Evolutionary conservation across 2,329 filamentous ascomycete genomes (phyloP), one percentile per base, ranked within the genome.

Genomic region (Colletotrichum musicola): DNA sequence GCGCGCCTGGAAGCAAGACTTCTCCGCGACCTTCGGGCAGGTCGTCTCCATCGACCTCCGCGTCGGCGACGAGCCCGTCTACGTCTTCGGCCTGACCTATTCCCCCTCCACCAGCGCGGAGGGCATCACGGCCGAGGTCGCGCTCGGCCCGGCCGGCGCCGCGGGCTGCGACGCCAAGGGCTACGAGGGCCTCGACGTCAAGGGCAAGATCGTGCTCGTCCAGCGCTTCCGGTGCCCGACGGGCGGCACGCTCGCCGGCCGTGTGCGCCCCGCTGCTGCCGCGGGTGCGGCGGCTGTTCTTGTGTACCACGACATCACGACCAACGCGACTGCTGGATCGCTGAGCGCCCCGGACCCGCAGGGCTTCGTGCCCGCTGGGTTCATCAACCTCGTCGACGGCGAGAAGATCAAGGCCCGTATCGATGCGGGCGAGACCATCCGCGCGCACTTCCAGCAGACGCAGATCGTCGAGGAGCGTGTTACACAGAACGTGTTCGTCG

Each of bases 1-100:
- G 7, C 76, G 75, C 25, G 76, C 76, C 25, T 86, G 83, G 81
- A 82, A 81, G 47, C 84, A 86, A 59, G 80, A 85, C 62, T 86
- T 87, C 69, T 79, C 82, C 0, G 83, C 83, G 4, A 69, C 49
- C 14, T 71, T 71, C 30, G 70, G 70, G 13, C 61, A 71, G 16
- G 68, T 71, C 57, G 42, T 46, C 27, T 69, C 68, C 1, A 71
- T 71, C 61, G 51, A 60, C 42, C 44, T 71, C 9, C 25, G 53
- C 6, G 46, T 79, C 1, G 77, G 69, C 18, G 73, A 70, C 13
- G 73, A 77, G 44, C 58, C 71, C 0, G 74, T 74, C 46, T 74
- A 76, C 14, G 75, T 77, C 20, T 74, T 78, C 3, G 77, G 74
- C 30, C 74, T 86, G 47, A 81, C 81, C 1, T 84, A 84, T 75